Conservation (phyloP, 352 stramenopile species). For the Globisporangium uncinulatum region DNA sequence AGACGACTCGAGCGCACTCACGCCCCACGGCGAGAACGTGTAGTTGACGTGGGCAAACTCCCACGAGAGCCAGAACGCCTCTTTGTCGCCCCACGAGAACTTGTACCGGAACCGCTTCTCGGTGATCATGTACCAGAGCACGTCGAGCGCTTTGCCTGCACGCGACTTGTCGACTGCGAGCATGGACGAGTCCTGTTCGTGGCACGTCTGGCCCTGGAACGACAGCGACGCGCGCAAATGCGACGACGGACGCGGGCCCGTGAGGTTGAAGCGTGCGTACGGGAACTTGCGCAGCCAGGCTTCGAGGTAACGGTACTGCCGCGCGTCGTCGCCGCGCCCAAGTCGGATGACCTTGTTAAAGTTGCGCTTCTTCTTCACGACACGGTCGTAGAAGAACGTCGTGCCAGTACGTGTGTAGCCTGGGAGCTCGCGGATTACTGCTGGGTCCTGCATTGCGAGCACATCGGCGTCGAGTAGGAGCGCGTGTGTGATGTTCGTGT, state of each 20-base stretch:
- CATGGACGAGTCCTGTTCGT: conserved; percentile 74
- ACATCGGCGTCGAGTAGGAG: conserved; percentile 47
- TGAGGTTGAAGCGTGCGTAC: conserved; percentile 43
- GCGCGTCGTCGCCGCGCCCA: conserved; percentile 25
- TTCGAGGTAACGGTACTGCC: conserved; percentile 3
- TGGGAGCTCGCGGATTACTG: conserved; percentile 26
- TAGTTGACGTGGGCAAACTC: conserved; percentile 49
- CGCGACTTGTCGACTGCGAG: conserved; percentile 53
- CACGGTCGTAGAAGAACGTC: conserved; percentile 69
- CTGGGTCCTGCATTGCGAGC: conserved; percentile 38
- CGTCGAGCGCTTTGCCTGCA: conserved; percentile 35
- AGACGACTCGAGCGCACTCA: conserved; percentile 36
- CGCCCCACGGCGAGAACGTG: conserved; percentile 59
- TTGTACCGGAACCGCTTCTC: conserved; percentile 50
- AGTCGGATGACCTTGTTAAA: conserved; percentile 27
- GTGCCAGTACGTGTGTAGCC: conserved; percentile 46
- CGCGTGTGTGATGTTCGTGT: conserved; percentile 37
- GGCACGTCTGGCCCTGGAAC: conserved; percentile 34
- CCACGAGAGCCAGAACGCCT: conserved; percentile 71
- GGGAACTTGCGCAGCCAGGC: conserved; percentile 29
- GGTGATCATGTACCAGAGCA: conserved; percentile 66
- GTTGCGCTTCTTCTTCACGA: conserved; percentile 43
- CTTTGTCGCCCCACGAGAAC: conserved; percentile 72
- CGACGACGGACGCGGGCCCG: conserved; percentile 14
- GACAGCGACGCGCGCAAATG: conserved; percentile 38